Conservation (phyloP, 495 filamentous ascomycete genomes). For the Clohesyomyces aquaticus region DNA sequence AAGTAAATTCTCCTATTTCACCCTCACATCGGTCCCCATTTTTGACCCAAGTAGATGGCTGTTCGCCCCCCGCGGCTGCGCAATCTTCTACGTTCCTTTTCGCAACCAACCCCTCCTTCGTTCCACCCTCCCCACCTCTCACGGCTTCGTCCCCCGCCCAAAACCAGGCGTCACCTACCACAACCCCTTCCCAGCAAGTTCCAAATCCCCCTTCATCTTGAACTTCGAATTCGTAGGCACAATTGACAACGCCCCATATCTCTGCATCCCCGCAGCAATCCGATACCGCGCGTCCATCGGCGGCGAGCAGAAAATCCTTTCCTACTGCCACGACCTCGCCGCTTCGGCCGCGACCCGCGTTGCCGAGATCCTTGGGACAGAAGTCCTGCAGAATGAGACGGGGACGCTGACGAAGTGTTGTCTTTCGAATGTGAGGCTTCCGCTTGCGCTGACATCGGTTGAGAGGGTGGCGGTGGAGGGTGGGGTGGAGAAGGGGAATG, state of each 20-base stretch:
- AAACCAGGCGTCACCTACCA: constrained; percentile 58
- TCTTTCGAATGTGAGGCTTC: constrained; percentile 75
- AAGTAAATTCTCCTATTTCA: constrained; percentile 58
- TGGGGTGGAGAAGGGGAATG: constrained; percentile 37
- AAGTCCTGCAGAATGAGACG: constrained; percentile 61
- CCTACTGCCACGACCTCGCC: constrained; percentile 62
- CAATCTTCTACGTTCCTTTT: constrained; percentile 75
- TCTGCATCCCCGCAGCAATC: constrained; percentile 71
- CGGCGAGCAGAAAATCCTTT: constrained; percentile 69
- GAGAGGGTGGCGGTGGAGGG: constrained; percentile 27
- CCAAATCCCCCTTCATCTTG: constrained; percentile 61
- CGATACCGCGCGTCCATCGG: constrained; percentile 69
- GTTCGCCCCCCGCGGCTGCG: constrained; percentile 77
- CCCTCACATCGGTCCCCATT: not conserved
- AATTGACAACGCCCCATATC: constrained; percentile 68
- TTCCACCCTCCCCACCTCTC: constrained; percentile 73
- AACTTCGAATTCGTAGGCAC: constrained; percentile 83
- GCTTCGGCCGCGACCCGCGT: constrained; percentile 60
- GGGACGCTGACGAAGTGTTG: constrained; percentile 52
- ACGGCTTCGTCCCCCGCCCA: constrained; percentile 54
- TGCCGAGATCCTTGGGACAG: constrained; percentile 65
- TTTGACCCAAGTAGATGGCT: constrained; percentile 66
- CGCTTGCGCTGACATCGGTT: constrained; percentile 52
- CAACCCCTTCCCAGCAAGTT: constrained; percentile 54
- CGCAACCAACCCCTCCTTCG: constrained; percentile 75